These are phyloP conservation scores for Cladorrhinum sp. DNA, from an alignment of 2,329 filamentous ascomycete genomes.

Conservation along the genomic window DNA sequence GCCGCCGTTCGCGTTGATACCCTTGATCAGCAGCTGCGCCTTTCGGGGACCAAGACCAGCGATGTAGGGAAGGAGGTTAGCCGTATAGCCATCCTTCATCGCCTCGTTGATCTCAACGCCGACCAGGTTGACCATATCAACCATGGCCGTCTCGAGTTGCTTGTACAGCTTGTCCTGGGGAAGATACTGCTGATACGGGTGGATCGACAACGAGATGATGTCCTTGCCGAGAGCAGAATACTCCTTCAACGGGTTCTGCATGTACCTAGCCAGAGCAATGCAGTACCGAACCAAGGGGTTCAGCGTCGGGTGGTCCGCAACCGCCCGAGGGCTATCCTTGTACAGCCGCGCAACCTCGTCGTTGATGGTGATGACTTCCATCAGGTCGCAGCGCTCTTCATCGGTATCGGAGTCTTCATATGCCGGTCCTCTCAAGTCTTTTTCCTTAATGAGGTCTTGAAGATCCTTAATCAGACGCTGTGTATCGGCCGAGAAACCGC, in stretches of 20 bases:
- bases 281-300: constrained; percentile 82
- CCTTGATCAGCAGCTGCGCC: constrained; percentile 78
- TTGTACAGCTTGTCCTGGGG: constrained; percentile 83
- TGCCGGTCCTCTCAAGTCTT: constrained; percentile 73
- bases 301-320: constrained; percentile 76
- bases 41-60: constrained; percentile 91
- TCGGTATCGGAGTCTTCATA: constrained; percentile 76
- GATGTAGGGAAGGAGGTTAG: constrained; percentile 85
- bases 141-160: constrained; percentile 91
- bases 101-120: constrained; percentile 95
- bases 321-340: constrained; percentile 80
- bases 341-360: constrained; percentile 97
- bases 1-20: constrained; percentile 88
- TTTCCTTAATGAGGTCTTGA: constrained; percentile 72
- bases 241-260: constrained; percentile 95
- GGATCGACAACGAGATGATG: constrained; percentile 80
- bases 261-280: constrained; percentile 80
- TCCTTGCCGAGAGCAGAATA: constrained; percentile 91
- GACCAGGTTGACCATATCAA: constrained; percentile 96
- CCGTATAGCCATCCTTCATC: constrained; percentile 73
- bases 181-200: constrained; percentile 83
- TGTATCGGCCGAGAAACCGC: constrained; percentile 84
- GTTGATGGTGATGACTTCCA: constrained; percentile 90
- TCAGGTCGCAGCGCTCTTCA: constrained; percentile 70
- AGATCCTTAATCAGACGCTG: constrained; percentile 79